These are phyloP conservation scores for Inonotus hispidus DNA, from an alignment of 1,284 basidiomycete species.

Conservation along the genomic window DNA sequence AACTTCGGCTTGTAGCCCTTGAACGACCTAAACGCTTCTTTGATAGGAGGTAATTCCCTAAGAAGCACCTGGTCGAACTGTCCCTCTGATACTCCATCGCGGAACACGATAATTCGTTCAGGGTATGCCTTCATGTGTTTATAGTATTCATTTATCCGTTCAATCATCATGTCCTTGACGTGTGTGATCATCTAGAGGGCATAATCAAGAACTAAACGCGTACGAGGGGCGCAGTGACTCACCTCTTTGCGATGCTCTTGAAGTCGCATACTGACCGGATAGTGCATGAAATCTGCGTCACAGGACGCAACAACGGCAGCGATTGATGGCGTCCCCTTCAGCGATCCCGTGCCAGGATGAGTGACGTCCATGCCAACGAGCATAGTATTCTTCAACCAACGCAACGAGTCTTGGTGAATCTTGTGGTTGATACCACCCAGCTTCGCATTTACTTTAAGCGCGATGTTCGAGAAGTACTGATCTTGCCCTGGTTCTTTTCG, in stretches of 20 bases:
- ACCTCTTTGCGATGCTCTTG: slow-evolving; percentile 62
- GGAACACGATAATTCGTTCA: slow-evolving; percentile 61
- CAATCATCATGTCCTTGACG: slow-evolving; percentile 59
- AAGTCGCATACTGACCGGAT: slow-evolving; percentile 60
- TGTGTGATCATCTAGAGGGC: slow-evolving; percentile 56
- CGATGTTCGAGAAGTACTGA: slow-evolving; percentile 74
- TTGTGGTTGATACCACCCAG: slow-evolving; percentile 73
- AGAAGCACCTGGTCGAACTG: slow-evolving; percentile 57
- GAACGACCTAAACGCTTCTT: slow-evolving; percentile 51
- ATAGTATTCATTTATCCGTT: slow-evolving; percentile 56
- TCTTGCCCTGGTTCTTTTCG: slow-evolving; percentile 49
- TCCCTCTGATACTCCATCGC: slow-evolving; percentile 74
- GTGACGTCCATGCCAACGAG: slow-evolving; percentile 78
- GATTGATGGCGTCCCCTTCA: slow-evolving; percentile 64
- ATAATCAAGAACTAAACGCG: slow-evolving; percentile 12
- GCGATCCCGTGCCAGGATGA: slow-evolving; percentile 55
- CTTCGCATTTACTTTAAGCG: slow-evolving; percentile 65
- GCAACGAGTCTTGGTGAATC: slow-evolving; percentile 48
- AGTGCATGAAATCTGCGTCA: slow-evolving; percentile 62
- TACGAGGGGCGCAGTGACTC: slow-evolving; percentile 33
- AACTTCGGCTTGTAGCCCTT: slow-evolving; percentile 54
- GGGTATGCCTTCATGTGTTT: slow-evolving; percentile 50
- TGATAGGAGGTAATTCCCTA: slow-evolving; percentile 53
- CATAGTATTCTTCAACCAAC: slow-evolving; percentile 71
- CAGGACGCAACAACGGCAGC: slow-evolving; percentile 72